Evolutionary conservation across 1,284 basidiomycete species (phyloP), one percentile per base, ranked within the genome.

Genomic region (Cryptococcus sp.): DNA sequence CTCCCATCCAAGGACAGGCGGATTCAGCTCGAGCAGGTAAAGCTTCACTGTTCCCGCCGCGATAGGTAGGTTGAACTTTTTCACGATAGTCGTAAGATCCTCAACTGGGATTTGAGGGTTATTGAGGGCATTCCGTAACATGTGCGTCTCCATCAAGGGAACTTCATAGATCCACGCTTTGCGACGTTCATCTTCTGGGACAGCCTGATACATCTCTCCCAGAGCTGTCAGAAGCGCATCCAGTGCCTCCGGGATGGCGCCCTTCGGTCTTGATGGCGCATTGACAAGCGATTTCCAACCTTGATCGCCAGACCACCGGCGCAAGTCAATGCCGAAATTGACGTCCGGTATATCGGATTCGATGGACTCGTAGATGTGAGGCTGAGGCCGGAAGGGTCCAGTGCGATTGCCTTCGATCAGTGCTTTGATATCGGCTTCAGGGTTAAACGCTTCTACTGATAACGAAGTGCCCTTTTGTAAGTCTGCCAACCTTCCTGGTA

Each of bases 131-230:
- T 90, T 88, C 59, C 93, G 86, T 11, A 96, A 84, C 62, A 88
- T 87, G 70, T 96, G 93, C 5, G 88, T 83, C 29, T 87, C 85
- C 3, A 84, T 80, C 22, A 97, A 82, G 0, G 93, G 91, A 2
- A 94, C 90, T 61, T 84, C 82, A 65, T 96, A 95, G 61, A 97
- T 90, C 94, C 93, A 97, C 1, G 87, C 82, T 78, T 89, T 91
- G 62, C 94, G 86, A 74, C 87, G 89, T 76, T 95, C 94, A 67
- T 93, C 89, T 58, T 82, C 83, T 1, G 85, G 78, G 3, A 89
- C 76, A 55, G 80, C 84, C 10, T 75, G 70, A 66, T 94, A 93
- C 13, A 86, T 84, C 41, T 85, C 83, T 3, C 81, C 80, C 50
- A 95, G 75, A 0, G 83, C 87, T 29, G 73, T 75, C 46, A 96